A percentile compares a stretch with the other conserved stretches of the same genome.
These are phyloP conservation scores for Pseudozyma sp. DNA, from an alignment of 1,284 basidiomycete genomes.

Conservation along the genomic window DNA sequence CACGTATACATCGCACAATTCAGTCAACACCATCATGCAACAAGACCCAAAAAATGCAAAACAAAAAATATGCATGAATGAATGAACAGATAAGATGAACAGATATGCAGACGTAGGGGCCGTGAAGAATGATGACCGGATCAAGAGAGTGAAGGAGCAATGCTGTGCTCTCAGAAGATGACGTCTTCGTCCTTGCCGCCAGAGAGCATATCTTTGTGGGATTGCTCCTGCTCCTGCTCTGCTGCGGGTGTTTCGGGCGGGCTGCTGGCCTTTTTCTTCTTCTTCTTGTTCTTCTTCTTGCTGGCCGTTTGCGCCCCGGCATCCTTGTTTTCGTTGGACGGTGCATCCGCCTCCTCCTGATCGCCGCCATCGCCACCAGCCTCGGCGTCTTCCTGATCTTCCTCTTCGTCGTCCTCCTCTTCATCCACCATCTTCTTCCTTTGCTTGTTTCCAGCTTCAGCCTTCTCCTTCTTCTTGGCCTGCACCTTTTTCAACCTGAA, in stretches of 20 bases:
- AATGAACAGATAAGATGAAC: not conserved
- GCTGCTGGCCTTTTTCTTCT: slow-evolving; percentile 16
- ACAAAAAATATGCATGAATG: not conserved
- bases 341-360: not conserved
- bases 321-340: not conserved
- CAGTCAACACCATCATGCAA: not conserved
- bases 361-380: slow-evolving; percentile 9
- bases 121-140: not conserved
- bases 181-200: slow-evolving; percentile 67
- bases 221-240: slow-evolving; percentile 18
- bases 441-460: slow-evolving; percentile 28
- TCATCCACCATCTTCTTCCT: slow-evolving; percentile 16
- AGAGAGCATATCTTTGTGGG: slow-evolving; percentile 55
- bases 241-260: slow-evolving; percentile 1
- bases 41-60: not conserved
- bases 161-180: slow-evolving; percentile 53
- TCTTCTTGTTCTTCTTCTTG: slow-evolving; percentile 32
- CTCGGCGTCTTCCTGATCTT: not conserved
- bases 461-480: slow-evolving; percentile 64
- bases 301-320: not conserved
- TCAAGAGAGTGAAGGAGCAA: not conserved
- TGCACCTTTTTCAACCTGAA: slow-evolving; percentile 68
- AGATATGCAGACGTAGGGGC: not conserved
- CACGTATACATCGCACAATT: not conserved
- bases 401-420: slow-evolving; percentile 9